A percentile compares a stretch with the other conserved stretches of the same genome.
phyloP scores from a whole-genome alignment of 2,329 filamentous ascomycete genomes.

The Lasiodiplodia hormozganensis region DNA sequence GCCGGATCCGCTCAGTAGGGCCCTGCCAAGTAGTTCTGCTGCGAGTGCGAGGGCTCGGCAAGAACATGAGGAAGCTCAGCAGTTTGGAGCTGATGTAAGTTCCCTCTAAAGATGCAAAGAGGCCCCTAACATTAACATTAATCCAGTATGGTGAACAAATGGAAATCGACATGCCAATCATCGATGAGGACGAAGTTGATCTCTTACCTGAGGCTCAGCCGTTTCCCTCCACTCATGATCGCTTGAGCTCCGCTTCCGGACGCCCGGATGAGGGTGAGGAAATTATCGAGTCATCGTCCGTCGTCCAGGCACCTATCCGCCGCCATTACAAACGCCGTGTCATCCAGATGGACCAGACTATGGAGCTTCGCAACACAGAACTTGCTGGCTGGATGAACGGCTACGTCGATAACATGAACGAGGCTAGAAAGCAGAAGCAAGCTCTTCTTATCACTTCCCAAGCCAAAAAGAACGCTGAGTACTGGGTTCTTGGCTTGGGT shows the following conservation, averaged over 20 bases:
- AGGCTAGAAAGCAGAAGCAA: constrained; percentile 53
- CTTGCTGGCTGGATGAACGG: constrained; percentile 64
- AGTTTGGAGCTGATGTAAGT: constrained; percentile 47
- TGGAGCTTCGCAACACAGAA: constrained; percentile 63
- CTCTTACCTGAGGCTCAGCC: constrained; percentile 40
- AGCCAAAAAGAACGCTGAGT: constrained; percentile 68
- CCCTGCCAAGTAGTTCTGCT: constrained; percentile 41
- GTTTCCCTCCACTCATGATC: constrained; percentile 33
- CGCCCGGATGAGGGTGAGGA: constrained; percentile 30
- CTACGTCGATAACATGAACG: constrained; percentile 67
- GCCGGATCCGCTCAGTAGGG: constrained; percentile 35
- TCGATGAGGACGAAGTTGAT: constrained; percentile 38
- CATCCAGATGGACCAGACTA: constrained; percentile 56
- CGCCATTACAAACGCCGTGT: constrained; percentile 48
- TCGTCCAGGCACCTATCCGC: constrained; percentile 47
- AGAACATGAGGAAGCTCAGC: constrained; percentile 52
- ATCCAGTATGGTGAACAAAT: constrained; percentile 34
- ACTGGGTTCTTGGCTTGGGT: constrained; percentile 66
- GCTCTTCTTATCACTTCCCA: constrained; percentile 50
- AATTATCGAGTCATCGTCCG: constrained; percentile 43
- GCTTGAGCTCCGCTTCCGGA: constrained; percentile 6
- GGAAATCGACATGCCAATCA: constrained; percentile 42
- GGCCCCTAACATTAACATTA: background rate
- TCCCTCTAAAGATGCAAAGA: background rate
- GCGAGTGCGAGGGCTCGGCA: constrained; percentile 50